Percentiles rank a stretch among this genome's conserved stretches.
These are phyloP conservation scores for Trametes cinnabarina DNA, from an alignment of 768 basidiomycete genomes.

Conservation along the genomic window DNA sequence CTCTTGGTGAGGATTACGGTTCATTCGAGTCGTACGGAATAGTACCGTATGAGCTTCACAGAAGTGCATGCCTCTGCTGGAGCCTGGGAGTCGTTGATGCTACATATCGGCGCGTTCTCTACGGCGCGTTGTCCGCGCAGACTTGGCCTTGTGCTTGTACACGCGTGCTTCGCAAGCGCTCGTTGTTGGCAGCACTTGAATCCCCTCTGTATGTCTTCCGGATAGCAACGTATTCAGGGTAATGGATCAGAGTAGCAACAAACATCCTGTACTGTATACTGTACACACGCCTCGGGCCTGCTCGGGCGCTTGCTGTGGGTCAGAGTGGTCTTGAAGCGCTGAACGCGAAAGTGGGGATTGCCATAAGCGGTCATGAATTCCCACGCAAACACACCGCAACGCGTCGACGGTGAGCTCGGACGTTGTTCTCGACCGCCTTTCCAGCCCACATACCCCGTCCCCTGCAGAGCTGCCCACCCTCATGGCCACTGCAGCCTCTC, in stretches of 20 bases:
- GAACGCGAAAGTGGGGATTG: background rate
- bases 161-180: background rate
- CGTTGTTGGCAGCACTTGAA: background rate
- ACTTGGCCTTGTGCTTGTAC: background rate
- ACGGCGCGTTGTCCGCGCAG: background rate
- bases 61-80: no score
- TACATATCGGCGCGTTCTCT: background rate
- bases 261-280: background rate
- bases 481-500: constrained; percentile 27
- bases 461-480: constrained; percentile 26
- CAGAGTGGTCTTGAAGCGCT: background rate
- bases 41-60: no score
- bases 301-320: background rate
- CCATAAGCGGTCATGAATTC: constrained; percentile 15
- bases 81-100: no score
- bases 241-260: background rate
- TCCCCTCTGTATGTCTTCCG: background rate
- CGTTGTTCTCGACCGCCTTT: constrained; percentile 27
- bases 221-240: background rate
- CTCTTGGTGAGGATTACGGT: no score
- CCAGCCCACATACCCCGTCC: constrained; percentile 28
- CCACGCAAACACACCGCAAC: constrained; percentile 30
- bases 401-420: constrained; percentile 25
- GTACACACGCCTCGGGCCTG: background rate
- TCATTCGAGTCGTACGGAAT: no score